Evolutionary conservation across 192 early-diverging fungal species (phyloP), one percentile per base, ranked within the genome.

Genomic region (Chytriomyces sp.): DNA sequence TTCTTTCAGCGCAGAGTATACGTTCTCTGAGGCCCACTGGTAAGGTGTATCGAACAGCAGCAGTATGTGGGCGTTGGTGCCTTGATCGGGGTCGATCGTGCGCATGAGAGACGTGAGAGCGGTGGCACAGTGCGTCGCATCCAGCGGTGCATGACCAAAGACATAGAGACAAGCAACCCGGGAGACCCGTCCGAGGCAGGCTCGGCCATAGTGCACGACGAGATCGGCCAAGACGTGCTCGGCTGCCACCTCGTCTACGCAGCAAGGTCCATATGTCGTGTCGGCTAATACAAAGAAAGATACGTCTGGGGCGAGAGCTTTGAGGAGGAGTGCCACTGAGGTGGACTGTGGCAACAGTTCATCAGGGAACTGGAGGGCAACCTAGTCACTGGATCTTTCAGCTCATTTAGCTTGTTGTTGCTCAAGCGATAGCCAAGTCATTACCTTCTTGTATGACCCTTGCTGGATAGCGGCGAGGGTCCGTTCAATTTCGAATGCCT

Each of bases 211-310:
- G 81, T 99, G 98, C 44, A 99, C 89, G 44, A 99, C 91, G n/a
- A 94, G 77, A 60, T 98, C 93, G 13, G 95, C 90, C 7, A 82
- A 64, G 46, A 90, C 91, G 76, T 99, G 98, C 81, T 95, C 88
- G 7, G 96, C 96, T 24, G 98, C 96, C 1, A 99, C 92, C 76
- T 97, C 95, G 80, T 99, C 98, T 1, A 97, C 95, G 80, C 98
- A 99, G 81, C 98, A 99, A 81, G 94, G 90, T 77, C 97, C 97
- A 77, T 95, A 97, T 16, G 97, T 95, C 0, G 98, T 98, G 76
- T 99, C 98, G 18, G 94, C 98, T 45, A 99, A 82, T 28, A 98
- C 87, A 79, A 91, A 97, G 50, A 95, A 74, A 16, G 46, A 24
- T 13, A 59, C 9, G 18, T 73, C 57, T 35, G 48, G 72, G 7